phyloP scores from a whole-genome alignment of 2,329 filamentous ascomycete genomes.

The Colletotrichum somersetense region DNA sequence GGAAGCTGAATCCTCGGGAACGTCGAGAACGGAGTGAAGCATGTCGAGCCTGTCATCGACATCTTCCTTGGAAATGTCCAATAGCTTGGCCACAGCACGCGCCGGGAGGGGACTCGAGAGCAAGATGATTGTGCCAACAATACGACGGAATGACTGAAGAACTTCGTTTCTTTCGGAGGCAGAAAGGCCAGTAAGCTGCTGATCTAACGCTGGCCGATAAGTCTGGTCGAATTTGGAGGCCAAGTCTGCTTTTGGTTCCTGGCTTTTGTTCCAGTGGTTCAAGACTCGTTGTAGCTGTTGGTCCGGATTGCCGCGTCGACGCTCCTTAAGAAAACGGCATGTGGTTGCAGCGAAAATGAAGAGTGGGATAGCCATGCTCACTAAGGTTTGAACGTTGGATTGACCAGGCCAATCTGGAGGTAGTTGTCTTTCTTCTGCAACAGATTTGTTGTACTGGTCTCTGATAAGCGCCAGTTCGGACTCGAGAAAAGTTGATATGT shows the following conservation, averaged over 20 bases:
- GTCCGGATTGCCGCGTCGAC: not conserved
- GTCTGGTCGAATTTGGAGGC: not conserved
- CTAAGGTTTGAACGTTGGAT: not conserved
- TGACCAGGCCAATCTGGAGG: not conserved
- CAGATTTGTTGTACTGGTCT: not conserved
- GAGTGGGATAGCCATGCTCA: not conserved
- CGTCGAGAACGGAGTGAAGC: not conserved
- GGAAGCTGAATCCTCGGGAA: not conserved
- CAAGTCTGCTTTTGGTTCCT: not conserved
- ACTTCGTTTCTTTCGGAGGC: not conserved
- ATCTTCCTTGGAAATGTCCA: not conserved
- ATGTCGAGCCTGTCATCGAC: not conserved
- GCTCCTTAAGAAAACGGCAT: not conserved
- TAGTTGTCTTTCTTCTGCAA: not conserved
- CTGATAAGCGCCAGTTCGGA: not conserved
- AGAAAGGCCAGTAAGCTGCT: not conserved
- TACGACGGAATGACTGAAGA: not conserved
- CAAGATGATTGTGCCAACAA: not conserved
- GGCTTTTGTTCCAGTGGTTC: not conserved
- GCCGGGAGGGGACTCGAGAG: not conserved
- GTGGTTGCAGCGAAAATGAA: conserved; percentile 1
- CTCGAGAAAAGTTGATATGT: not conserved
- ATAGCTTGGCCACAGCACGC: not conserved
- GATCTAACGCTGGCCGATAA: not conserved
- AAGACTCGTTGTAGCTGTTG: not conserved